Evolutionary conservation across 2,329 filamentous ascomycete species (phyloP).

Genomic region (Fusarium sp.): DNA sequence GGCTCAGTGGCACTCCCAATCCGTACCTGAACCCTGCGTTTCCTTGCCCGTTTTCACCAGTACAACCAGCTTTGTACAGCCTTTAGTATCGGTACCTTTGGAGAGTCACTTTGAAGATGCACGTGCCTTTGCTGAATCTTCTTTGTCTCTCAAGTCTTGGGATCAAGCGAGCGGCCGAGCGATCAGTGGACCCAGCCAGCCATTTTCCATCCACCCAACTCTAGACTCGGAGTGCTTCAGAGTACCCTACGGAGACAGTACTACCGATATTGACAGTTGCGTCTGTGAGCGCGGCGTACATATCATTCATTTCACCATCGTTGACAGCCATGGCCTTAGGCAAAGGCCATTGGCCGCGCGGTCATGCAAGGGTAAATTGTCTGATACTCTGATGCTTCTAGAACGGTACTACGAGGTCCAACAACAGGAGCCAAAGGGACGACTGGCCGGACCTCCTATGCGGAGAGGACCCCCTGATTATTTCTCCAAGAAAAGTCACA

Average conservation of each 20-base stretch:
- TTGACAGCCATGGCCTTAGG: slow-evolving; percentile 17
- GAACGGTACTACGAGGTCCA: slow-evolving; percentile 33
- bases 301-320: slow-evolving; percentile 27
- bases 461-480: slow-evolving; percentile 9
- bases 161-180: slow-evolving; percentile 31
- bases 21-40: slow-evolving; percentile 26
- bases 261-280: slow-evolving; percentile 16
- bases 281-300: slow-evolving; percentile 29
- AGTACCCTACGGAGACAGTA: slow-evolving; percentile 15
- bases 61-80: slow-evolving; percentile 27
- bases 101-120: slow-evolving; percentile 11
- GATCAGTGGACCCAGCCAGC: slow-evolving; percentile 38
- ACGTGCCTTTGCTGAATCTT: slow-evolving; percentile 37
- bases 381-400: slow-evolving; percentile 39
- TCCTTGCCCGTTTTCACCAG: slow-evolving; percentile 22
- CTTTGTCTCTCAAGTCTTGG: slow-evolving; percentile 10
- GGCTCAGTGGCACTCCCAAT: slow-evolving; percentile 23
- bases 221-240: slow-evolving; percentile 18
- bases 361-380: slow-evolving; percentile 40
- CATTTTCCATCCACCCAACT: slow-evolving; percentile 11
- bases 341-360: slow-evolving; percentile 35
- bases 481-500: slow-evolving; percentile 28
- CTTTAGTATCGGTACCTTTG: slow-evolving; percentile 40
- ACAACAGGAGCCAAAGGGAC: slow-evolving; percentile 24
- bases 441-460: background rate